phyloP scores from a whole-genome alignment of 2,329 filamentous ascomycete genomes.

The Cylindrodendrum hubeiense region DNA sequence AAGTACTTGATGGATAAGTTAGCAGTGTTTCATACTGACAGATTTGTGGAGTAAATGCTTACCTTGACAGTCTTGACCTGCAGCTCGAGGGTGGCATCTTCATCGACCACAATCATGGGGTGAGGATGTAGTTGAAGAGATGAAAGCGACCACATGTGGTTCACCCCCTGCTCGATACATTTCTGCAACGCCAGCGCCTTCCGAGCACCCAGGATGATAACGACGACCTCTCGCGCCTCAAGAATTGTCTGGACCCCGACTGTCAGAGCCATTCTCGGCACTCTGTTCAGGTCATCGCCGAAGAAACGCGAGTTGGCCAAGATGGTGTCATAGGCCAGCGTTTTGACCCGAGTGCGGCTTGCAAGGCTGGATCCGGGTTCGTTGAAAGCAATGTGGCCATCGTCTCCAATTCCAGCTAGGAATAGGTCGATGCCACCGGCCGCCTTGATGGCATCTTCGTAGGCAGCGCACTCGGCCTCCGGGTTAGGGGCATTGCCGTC shows the following conservation, averaged over 20 bases:
- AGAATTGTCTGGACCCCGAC: slow-evolving; percentile 88
- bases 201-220: slow-evolving; percentile 85
- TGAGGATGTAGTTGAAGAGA: slow-evolving; percentile 84
- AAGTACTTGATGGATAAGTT: slow-evolving; percentile 65
- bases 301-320: slow-evolving; percentile 90
- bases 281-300: slow-evolving; percentile 76
- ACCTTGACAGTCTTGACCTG: slow-evolving; percentile 80
- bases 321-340: slow-evolving; percentile 87
- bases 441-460: slow-evolving; percentile 81
- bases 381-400: slow-evolving; percentile 93
- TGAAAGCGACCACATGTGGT: slow-evolving; percentile 93
- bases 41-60: slow-evolving; percentile 23
- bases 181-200: slow-evolving; percentile 84
- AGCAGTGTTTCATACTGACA: slow-evolving; percentile 1
- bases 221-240: slow-evolving; percentile 83
- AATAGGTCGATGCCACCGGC: slow-evolving; percentile 88
- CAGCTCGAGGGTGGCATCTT: slow-evolving; percentile 80
- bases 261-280: slow-evolving; percentile 85
- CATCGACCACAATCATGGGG: slow-evolving; percentile 85
- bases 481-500: slow-evolving; percentile 84
- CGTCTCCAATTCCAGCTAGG: slow-evolving; percentile 85
- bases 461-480: slow-evolving; percentile 81
- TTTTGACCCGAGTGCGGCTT: slow-evolving; percentile 87
- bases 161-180: slow-evolving; percentile 84
- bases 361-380: slow-evolving; percentile 85